These are phyloP conservation scores for Aegilops longissima DNA, from an alignment of 176 grass and related monocot genomes.

Conservation along the genomic window DNA sequence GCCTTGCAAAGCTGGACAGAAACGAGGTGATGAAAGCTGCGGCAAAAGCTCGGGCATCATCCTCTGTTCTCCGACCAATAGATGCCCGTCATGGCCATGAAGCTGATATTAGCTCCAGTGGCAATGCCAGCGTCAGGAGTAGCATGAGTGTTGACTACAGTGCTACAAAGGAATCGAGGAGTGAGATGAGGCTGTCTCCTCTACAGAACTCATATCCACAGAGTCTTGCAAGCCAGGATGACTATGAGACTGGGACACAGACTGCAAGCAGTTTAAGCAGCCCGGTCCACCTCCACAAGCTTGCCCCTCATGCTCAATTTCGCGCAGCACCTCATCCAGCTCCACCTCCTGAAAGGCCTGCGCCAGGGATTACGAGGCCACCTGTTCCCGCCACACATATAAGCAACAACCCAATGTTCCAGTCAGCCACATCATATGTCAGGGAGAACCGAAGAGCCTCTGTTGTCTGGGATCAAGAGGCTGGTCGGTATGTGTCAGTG, in stretches of 20 bases:
- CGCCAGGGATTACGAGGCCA: slow-evolving; percentile 6
- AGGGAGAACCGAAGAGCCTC: slow-evolving; percentile 73
- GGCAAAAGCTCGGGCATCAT: slow-evolving; percentile 92
- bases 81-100: slow-evolving; percentile 52
- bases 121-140: slow-evolving; percentile 66
- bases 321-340: slow-evolving; percentile 35
- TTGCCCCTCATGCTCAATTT: slow-evolving; percentile 29
- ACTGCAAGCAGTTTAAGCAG: slow-evolving; percentile 87
- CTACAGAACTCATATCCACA: slow-evolving; percentile 64
- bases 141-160: slow-evolving; percentile 65
- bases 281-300: slow-evolving; percentile 59
- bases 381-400: slow-evolving; percentile 50
- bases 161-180: slow-evolving; percentile 60
- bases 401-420: slow-evolving; percentile 76
- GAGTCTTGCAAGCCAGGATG: slow-evolving; percentile 75
- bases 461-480: slow-evolving; percentile 97
- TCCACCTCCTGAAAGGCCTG: slow-evolving; percentile 41
- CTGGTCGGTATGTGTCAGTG: slow-evolving; percentile 87
- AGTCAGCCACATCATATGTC: slow-evolving; percentile 66
- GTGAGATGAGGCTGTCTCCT: slow-evolving; percentile 64
- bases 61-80: slow-evolving; percentile 82
- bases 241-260: slow-evolving; percentile 71
- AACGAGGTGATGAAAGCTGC: slow-evolving; percentile 88
- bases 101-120: slow-evolving; percentile 67
- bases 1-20: slow-evolving; percentile 89